These are phyloP conservation scores for Coniochaeta prunicola DNA, from an alignment of 2,329 filamentous ascomycete genomes.

Conservation along the genomic window DNA sequence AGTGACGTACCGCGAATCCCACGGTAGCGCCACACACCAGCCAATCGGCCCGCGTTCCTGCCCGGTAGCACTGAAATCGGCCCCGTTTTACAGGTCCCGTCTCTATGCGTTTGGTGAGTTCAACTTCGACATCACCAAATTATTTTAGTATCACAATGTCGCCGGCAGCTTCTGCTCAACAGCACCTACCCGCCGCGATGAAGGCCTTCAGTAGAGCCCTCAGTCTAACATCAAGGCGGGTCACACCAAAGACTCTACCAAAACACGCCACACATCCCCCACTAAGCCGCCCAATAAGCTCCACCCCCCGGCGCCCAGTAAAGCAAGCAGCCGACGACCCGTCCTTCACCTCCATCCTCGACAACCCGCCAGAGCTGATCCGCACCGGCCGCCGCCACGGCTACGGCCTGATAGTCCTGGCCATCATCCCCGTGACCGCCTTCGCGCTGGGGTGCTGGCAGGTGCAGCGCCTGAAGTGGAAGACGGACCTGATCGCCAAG, in stretches of 20 bases:
- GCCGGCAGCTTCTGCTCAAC: not conserved
- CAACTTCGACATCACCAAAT: not conserved
- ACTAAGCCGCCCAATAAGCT: conserved; percentile 19
- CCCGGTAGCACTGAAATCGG: not conserved
- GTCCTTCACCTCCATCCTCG: conserved; percentile 76
- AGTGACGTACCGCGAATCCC: not conserved
- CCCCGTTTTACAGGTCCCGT: not conserved
- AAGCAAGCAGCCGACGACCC: conserved; percentile 64
- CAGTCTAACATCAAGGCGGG: not conserved
- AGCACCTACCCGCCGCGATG: not conserved
- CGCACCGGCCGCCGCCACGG: conserved; percentile 68
- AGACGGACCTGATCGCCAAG: conserved; percentile 82
- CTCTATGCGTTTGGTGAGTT: not conserved
- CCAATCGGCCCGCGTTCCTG: not conserved
- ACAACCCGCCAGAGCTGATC: conserved; percentile 76
- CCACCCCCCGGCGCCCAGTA: conserved; percentile 23
- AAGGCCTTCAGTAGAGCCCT: not conserved
- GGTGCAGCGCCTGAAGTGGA: conserved; percentile 87
- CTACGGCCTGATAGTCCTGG: conserved; percentile 72
- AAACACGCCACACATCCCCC: not conserved
- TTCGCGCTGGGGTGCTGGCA: conserved; percentile 93
- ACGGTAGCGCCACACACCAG: not conserved
- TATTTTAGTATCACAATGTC: not conserved
- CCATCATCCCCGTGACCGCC: conserved; percentile 83
- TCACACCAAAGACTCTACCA: not conserved